Conservation (phyloP, 2,329 filamentous ascomycete species). For the Fusarium neocosmosporiellum region DNA sequence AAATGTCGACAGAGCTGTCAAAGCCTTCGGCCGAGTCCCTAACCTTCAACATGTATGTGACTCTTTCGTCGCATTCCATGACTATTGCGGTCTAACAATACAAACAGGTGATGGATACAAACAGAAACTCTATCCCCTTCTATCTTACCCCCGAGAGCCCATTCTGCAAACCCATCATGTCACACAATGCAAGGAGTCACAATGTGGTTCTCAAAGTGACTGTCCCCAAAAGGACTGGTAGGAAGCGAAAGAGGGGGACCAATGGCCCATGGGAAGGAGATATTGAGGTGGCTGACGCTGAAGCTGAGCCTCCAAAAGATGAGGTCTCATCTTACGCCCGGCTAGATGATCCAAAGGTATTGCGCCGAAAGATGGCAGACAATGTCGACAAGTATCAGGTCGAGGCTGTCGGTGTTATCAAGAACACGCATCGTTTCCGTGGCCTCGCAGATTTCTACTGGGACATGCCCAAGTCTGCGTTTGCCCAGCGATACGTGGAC, state of each 20-base stretch:
- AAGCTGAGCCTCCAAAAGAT: slow-evolving; percentile 21
- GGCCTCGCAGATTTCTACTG: slow-evolving; percentile 90
- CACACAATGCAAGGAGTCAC: slow-evolving; percentile 79
- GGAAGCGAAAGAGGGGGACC: slow-evolving; percentile 85
- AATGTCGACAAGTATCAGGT: slow-evolving; percentile 75
- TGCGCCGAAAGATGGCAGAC: slow-evolving; percentile 75
- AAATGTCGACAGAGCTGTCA: slow-evolving; percentile 56
- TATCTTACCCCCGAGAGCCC: slow-evolving; percentile 84
- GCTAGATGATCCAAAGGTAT: slow-evolving; percentile 62
- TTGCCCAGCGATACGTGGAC: slow-evolving; percentile 77
- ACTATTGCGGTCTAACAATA: neutral
- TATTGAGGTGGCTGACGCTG: slow-evolving; percentile 46
- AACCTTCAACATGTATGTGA: slow-evolving; percentile 53
- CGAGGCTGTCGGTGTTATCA: slow-evolving; percentile 77
- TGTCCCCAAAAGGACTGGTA: slow-evolving; percentile 86
- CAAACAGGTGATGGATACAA: slow-evolving; percentile 58
- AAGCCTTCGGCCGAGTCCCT: slow-evolving; percentile 54
- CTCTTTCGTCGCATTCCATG: neutral
- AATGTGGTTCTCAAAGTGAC: slow-evolving; percentile 89
- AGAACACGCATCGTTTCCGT: slow-evolving; percentile 87
- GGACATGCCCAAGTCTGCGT: slow-evolving; percentile 73
- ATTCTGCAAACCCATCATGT: slow-evolving; percentile 81
- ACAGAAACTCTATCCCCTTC: slow-evolving; percentile 69
- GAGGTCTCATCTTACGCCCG: slow-evolving; percentile 57
- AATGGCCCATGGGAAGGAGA: slow-evolving; percentile 70